These are phyloP conservation scores for Calocybe cyanea DNA, from an alignment of 768 basidiomycete species.

Conservation along the genomic window DNA sequence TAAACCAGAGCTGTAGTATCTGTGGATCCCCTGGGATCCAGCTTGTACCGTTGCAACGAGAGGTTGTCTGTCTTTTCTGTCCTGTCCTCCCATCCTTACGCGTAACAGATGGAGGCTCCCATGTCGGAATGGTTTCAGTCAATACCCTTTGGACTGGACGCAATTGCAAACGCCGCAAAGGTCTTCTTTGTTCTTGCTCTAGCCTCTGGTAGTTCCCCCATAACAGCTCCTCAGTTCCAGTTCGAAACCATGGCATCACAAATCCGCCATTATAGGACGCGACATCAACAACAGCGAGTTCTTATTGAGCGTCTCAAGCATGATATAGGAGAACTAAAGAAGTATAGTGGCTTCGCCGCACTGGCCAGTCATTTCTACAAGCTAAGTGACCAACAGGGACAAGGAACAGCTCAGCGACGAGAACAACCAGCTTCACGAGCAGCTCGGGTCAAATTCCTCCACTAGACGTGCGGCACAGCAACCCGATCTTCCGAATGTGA, in stretches of 20 bases:
- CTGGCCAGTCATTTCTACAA: constrained; percentile 3
- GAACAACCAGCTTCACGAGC: constrained; percentile 44
- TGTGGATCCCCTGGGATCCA: constrained; percentile 65
- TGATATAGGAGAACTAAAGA: constrained; percentile 53
- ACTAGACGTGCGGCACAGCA: constrained; percentile 19
- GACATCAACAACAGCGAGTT: constrained; percentile 51
- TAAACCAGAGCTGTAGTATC: constrained; percentile 70
- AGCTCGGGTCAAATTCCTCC: constrained; percentile 21
- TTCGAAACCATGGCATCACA: constrained; percentile 70
- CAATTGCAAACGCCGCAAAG: constrained; percentile 64
- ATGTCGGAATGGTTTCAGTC: constrained; percentile 82
- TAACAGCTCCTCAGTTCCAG: constrained; percentile 55
- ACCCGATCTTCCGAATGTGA: constrained; percentile 42
- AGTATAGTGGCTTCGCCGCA: constrained; percentile 31
- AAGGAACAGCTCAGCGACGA: constrained; percentile 47
- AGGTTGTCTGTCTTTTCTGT: constrained; percentile 42
- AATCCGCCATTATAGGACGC: constrained; percentile 57
- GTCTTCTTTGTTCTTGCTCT: constrained; percentile 32
- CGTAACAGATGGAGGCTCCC: constrained; percentile 65
- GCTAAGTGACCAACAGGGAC: constrained; percentile 32
- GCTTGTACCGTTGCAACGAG: constrained; percentile 66
- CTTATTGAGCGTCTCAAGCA: constrained; percentile 50
- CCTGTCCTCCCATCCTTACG: background rate
- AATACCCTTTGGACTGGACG: constrained; percentile 57
- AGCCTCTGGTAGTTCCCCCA: background rate